Evolutionary conservation across 2,329 filamentous ascomycete species (phyloP).

Genomic region (Leptosphaerulina australis): DNA sequence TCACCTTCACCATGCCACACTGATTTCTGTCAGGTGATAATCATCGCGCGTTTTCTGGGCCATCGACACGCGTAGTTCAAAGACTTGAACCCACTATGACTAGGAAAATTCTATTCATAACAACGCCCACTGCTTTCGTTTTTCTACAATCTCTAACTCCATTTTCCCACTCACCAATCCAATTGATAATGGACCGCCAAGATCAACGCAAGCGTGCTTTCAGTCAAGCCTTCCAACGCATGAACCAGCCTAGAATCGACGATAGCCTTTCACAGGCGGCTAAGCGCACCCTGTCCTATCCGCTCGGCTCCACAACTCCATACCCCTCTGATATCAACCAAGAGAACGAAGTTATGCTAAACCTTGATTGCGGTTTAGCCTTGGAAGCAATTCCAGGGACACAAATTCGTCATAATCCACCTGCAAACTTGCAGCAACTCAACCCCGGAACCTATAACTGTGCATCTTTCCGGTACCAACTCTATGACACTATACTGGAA

Average conservation of each 20-base stretch:
- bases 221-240: constrained; percentile 24
- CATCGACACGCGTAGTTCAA: constrained; percentile 11
- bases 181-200: constrained; percentile 9
- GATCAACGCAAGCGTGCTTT: constrained; percentile 25
- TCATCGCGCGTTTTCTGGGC: not conserved
- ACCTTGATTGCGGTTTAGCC: not conserved
- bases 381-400: constrained; percentile 1
- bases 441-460: not conserved
- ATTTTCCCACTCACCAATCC: not conserved
- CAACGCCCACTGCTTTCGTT: not conserved
- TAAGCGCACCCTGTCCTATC: constrained; percentile 4
- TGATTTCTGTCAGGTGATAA: not conserved
- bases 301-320: not conserved
- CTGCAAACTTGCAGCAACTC: not conserved
- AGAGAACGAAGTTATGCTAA: constrained; percentile 7
- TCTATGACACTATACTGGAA: not conserved
- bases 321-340: constrained; percentile 3
- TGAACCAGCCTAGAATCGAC: not conserved
- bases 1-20: constrained; percentile 4
- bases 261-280: not conserved
- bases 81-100: not conserved
- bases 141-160: not conserved
- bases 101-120: not conserved
- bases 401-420: constrained; percentile 1
- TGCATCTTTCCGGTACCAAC: not conserved